Evolutionary conservation across 2,329 filamentous ascomycete species (phyloP), one percentile per base, ranked within the genome.

Genomic region (Triangularia setosa): DNA sequence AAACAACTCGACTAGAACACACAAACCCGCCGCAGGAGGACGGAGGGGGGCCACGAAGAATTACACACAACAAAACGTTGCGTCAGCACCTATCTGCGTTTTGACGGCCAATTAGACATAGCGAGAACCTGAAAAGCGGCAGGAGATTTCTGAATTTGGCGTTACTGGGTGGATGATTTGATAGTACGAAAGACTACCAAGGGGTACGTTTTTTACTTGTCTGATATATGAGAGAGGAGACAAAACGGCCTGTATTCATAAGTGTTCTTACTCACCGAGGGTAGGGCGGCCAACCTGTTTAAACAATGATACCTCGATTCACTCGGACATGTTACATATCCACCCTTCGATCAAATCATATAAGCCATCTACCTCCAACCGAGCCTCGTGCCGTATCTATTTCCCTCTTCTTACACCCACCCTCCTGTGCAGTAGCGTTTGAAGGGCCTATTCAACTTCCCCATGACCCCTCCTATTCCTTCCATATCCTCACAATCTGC

Each of bases 401-500:
- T 30, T 6, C 27, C n/a, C n/a, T n/a, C n/a, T n/a, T n/a, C n/a
- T n/a, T n/a, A n/a, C n/a, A n/a, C n/a, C n/a, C n/a, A n/a, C n/a
- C n/a, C n/a, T n/a, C n/a, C n/a, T n/a, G n/a, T n/a, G n/a, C n/a
- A n/a, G n/a, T n/a, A n/a, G n/a, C n/a, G n/a, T n/a, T n/a, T n/a
- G n/a, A n/a, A n/a, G n/a, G n/a, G n/a, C n/a, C n/a, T n/a, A n/a
- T n/a, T n/a, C n/a, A n/a, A n/a, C n/a, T n/a, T n/a, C n/a, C n/a
- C n/a, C n/a, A n/a, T n/a, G n/a, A n/a, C n/a, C 7, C 30, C 1
- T 33, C 30, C n/a, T 62, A 64, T 44, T 81, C 81, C 72, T 87
- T 85, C 90, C 92, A 96, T 74, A 97, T 90, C 74, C 93, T 86
- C 70, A 98, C 80, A 71, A 99, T 90, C 73, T 93, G 89, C 76